Evolutionary conservation across 805 yeast genomes (phyloP).

Genomic region (Naumovozyma castellii): DNA sequence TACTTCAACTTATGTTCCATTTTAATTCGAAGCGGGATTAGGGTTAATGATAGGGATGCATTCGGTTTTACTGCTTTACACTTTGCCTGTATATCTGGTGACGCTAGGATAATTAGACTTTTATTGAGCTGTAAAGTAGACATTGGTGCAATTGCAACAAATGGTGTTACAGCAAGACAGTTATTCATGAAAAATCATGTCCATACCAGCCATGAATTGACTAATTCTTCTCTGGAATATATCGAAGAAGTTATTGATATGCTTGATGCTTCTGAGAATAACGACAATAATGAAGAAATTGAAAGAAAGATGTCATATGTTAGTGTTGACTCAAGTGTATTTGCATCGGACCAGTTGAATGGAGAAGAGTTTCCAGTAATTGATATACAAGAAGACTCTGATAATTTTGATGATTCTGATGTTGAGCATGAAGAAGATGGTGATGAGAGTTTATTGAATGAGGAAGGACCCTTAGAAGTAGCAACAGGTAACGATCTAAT

Average conservation of each 20-base stretch:
- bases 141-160: constrained; percentile 40
- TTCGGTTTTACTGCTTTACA: constrained; percentile 83
- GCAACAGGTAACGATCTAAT: too few relatives aligned
- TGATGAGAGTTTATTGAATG: not conserved
- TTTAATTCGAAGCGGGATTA: constrained; percentile 54
- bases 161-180: constrained; percentile 36
- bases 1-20: constrained; percentile 53
- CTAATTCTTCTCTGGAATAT: constrained; percentile 29
- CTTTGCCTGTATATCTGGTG: constrained; percentile 69
- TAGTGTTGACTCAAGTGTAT: constrained; percentile 18
- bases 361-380: not conserved
- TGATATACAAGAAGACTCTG: not conserved
- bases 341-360: constrained; percentile 3
- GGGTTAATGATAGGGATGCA: constrained; percentile 60
- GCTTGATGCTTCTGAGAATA: constrained; percentile 3
- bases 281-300: constrained; percentile 4
- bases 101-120: constrained; percentile 52
- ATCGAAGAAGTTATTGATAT: constrained; percentile 14
- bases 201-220: constrained; percentile 22
- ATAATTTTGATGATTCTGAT: not conserved
- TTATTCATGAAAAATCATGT: constrained; percentile 28
- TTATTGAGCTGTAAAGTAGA: constrained; percentile 57
- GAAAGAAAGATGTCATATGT: constrained; percentile 15
- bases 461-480: too few relatives aligned
- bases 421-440: not conserved